phyloP scores from a whole-genome alignment of 257 asterid genomes.

The Ilex aquifolium region DNA sequence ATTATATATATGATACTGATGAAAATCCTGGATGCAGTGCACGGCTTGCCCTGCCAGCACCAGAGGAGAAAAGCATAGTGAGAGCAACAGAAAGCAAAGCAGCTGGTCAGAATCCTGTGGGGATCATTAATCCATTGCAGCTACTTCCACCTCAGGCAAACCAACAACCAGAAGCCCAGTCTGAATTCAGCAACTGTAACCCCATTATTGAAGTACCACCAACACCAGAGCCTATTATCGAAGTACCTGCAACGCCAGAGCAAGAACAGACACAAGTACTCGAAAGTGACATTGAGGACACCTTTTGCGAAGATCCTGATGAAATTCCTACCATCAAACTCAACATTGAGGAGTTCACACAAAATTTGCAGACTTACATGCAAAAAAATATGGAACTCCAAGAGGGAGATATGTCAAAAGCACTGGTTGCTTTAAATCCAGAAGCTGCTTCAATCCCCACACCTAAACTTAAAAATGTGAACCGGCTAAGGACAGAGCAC shows the following conservation, averaged over 20 bases:
- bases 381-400: slow-evolving; percentile 53
- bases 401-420: slow-evolving; percentile 72
- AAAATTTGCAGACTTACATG: slow-evolving; percentile 64
- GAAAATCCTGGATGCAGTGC: slow-evolving; percentile 53
- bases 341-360: slow-evolving; percentile 74
- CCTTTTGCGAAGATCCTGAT: slow-evolving; percentile 51
- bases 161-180: slow-evolving; percentile 18
- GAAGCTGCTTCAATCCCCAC: slow-evolving; percentile 86
- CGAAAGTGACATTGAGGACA: slow-evolving; percentile 60
- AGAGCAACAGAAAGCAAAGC: slow-evolving; percentile 36
- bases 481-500: slow-evolving; percentile 95
- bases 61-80: slow-evolving; percentile 60
- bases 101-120: slow-evolving; percentile 34
- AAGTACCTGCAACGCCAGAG: slow-evolving; percentile 76
- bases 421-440: slow-evolving; percentile 75
- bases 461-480: slow-evolving; percentile 82
- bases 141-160: slow-evolving; percentile 49
- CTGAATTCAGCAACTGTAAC: slow-evolving; percentile 33
- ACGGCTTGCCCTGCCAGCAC: slow-evolving; percentile 88
- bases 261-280: slow-evolving; percentile 33
- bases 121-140: slow-evolving; percentile 41
- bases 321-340: slow-evolving; percentile 87
- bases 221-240: slow-evolving; percentile 36
- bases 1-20: slow-evolving; percentile 16
- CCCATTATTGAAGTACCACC: slow-evolving; percentile 71